A percentile compares a stretch with the other conserved stretches of the same genome.
These are phyloP conservation scores for Auriscalpium microsporum DNA, from an alignment of 768 basidiomycete species.

Conservation along the genomic window DNA sequence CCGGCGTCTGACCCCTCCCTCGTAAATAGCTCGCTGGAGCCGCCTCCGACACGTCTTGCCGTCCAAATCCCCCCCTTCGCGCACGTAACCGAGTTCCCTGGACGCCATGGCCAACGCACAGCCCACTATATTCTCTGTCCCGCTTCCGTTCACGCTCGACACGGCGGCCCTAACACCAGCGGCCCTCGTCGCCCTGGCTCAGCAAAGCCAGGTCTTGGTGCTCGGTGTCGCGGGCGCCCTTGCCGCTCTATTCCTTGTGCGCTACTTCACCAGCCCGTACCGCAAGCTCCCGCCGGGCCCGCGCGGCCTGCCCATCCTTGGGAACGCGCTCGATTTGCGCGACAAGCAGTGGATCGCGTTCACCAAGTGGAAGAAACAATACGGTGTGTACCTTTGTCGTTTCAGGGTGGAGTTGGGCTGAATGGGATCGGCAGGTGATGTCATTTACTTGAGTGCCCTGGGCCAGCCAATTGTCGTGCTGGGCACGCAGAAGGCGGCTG, in stretches of 20 bases:
- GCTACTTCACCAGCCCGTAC: constrained; percentile 1
- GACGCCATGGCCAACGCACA: too few species aligned
- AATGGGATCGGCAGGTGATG: not conserved
- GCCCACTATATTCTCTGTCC: too few species aligned
- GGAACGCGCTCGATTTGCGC: not conserved
- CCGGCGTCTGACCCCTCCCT: too few species aligned
- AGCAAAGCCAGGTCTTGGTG: not conserved
- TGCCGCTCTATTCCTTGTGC: not conserved
- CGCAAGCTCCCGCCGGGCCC: constrained; percentile 2
- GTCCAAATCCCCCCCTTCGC: too few species aligned
- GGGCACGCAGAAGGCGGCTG: not conserved
- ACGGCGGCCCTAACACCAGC: too few species aligned
- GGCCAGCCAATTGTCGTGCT: constrained; percentile 3
- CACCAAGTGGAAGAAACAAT: constrained; percentile 1
- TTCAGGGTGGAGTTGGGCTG: not conserved
- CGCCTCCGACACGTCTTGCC: too few species aligned
- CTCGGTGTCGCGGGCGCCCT: not conserved
- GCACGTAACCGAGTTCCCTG: too few species aligned
- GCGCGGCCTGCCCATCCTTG: constrained; percentile 4
- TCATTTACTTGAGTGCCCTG: not conserved
- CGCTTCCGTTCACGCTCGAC: too few species aligned
- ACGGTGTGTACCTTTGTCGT: not conserved
- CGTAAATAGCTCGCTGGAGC: too few species aligned
- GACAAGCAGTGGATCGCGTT: constrained; percentile 1
- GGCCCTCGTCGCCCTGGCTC: too few species aligned